Base-by-base conservation (phyloP, 768 basidiomycete genomes). In the Panaeolus papilionaceus region DNA sequence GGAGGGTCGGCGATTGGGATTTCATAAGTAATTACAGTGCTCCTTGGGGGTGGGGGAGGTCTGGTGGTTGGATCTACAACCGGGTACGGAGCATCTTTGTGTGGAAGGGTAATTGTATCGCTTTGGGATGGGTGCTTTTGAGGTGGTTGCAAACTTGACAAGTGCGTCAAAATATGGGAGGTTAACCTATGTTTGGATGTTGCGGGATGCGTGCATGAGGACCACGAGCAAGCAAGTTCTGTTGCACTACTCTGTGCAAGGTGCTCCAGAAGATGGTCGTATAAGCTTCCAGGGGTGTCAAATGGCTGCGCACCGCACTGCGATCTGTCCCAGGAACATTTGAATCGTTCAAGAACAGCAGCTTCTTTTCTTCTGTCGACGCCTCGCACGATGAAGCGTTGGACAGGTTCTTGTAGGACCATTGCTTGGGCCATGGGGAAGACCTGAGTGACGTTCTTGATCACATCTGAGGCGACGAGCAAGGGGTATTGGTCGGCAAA, bases 401-500 rank as follows among this genome's bases (percentile, higher is more conserved):
- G 91, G 4, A 87, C 84, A 5, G 88, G 86, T 0, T 89, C 92
- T 40, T 84, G 86, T 40, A 93, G 83, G 23, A 96, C 93, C 89
- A 94, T 94, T 1, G 96, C 95, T 71, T 90, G 88, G 0, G 95
- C 95, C 61, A 89, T 86, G 6, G 94, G 92, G 73, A 95, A 97
- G 33, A 96, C 92, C 10, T 87, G 80, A 62, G 88, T 94, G 68
- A 96, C 93, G 69, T 93, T 93, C 78, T 97, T 96, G 77, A 99
- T 98, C 62, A 98, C 93, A 51, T 99, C 97, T 0, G 94, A 91
- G 0, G 98, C 96, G 2, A 89, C 87, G 2, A 96, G 86, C 51
- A 94, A 80, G 11, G 87, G 86, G 66, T 87, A 82, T 65, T 82
- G 83, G 1, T 88, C 86, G 67, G 84, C 76, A 73, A 82, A 84